phyloP scores from a whole-genome alignment of 2,329 filamentous ascomycete species.

The Colletotrichum liaoningense region DNA sequence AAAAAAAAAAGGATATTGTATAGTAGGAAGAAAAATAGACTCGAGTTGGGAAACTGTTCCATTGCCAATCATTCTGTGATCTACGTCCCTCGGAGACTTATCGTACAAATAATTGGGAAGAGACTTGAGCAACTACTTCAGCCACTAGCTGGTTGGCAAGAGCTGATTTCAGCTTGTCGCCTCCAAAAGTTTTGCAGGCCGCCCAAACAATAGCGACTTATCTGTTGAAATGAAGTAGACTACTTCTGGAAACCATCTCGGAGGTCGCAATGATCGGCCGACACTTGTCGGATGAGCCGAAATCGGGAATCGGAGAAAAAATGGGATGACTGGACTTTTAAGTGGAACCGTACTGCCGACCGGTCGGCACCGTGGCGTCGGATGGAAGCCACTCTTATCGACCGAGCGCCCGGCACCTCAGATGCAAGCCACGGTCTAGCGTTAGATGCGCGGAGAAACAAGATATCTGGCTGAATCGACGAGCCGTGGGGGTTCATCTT shows the following conservation, averaged over 20 bases:
- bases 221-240: too few species aligned
- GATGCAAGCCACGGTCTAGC: not conserved
- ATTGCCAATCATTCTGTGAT: not conserved
- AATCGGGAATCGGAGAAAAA: not conserved
- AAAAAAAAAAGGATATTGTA: slow-evolving; percentile 3
- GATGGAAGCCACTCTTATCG: not conserved
- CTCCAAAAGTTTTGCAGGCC: too few species aligned
- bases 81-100: too few species aligned
- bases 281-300: not conserved
- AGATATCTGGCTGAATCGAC: not conserved
- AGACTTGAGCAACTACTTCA: not conserved
- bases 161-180: too few species aligned
- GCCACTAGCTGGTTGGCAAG: not conserved
- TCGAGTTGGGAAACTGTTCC: not conserved
- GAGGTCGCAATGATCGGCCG: not conserved
- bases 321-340: not conserved
- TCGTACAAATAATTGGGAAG: too few species aligned
- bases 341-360: not conserved
- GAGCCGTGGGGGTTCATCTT: not conserved
- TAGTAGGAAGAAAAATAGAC: not conserved
- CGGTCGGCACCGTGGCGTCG: not conserved
- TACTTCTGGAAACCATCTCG: not conserved
- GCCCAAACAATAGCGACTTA: too few species aligned
- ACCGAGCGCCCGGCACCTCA: not conserved
- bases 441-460: slow-evolving; percentile 10